A percentile compares a stretch with the other conserved stretches of the same genome.
phyloP scores from a whole-genome alignment of 1,284 basidiomycete genomes.

The Malassezia globosa region DNA sequence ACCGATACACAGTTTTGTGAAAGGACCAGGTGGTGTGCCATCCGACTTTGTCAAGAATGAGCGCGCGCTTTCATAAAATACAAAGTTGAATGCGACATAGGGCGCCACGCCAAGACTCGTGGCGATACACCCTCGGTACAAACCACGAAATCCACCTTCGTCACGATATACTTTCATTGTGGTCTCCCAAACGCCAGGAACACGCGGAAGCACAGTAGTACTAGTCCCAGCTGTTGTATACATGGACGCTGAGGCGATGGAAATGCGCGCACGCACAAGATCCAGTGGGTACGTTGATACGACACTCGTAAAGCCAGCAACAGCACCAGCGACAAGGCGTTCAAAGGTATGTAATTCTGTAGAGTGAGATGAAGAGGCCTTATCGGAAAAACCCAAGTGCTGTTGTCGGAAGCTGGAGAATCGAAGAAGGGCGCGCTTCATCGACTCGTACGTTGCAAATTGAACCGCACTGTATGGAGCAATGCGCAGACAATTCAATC shows the following conservation, averaged over 20 bases:
- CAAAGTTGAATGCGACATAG: slow-evolving; percentile 56
- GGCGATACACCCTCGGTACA: slow-evolving; percentile 77
- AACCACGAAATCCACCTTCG: slow-evolving; percentile 72
- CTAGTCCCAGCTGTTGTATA: slow-evolving; percentile 4
- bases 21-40: slow-evolving; percentile 24
- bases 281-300: slow-evolving; percentile 86
- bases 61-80: slow-evolving; percentile 42
- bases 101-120: slow-evolving; percentile 86
- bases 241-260: slow-evolving; percentile 57
- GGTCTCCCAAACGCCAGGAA: slow-evolving; percentile 74
- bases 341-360: slow-evolving; percentile 35
- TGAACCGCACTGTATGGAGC: slow-evolving; percentile 70
- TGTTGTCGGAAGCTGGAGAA: no score
- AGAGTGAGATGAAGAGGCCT: neutral
- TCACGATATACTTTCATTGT: slow-evolving; percentile 74
- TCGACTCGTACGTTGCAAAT: slow-evolving; percentile 73
- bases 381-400: neutral
- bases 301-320: slow-evolving; percentile 81
- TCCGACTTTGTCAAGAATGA: slow-evolving; percentile 36
- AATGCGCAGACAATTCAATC: slow-evolving; percentile 83
- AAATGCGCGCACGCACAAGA: slow-evolving; percentile 78
- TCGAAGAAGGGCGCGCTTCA: slow-evolving; percentile 56
- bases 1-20: slow-evolving; percentile 50
- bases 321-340: slow-evolving; percentile 66
- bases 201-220: slow-evolving; percentile 27